Evolutionary conservation across 1,139 yeast genomes (phyloP).

Genomic region (Kurtzmaniella natalensis): DNA sequence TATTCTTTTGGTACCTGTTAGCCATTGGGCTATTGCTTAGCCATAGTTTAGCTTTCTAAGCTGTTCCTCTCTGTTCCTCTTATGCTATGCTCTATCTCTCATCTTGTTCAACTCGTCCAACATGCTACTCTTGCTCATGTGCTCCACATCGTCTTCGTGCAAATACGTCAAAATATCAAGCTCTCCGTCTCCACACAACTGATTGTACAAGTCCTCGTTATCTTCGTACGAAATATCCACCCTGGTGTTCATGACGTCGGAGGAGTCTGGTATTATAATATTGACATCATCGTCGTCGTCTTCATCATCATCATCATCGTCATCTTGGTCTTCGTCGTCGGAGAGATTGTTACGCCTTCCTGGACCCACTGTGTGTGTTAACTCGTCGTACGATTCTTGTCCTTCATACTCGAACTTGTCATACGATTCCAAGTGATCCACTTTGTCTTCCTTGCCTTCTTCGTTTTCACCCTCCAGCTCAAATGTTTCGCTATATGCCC

Average conservation of each 20-base stretch:
- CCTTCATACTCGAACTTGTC: too few relatives aligned
- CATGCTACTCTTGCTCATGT: background rate
- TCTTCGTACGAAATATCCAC: conserved; percentile 11
- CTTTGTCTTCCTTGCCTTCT: conserved; percentile 18
- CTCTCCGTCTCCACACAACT: background rate
- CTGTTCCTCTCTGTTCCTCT: too few relatives aligned
- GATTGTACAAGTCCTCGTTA: conserved; percentile 6
- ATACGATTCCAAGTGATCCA: too few relatives aligned
- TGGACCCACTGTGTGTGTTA: too few relatives aligned
- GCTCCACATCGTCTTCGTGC: background rate
- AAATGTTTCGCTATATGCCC: conserved; percentile 22
- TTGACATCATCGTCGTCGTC: conserved; percentile 10
- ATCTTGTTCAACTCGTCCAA: background rate
- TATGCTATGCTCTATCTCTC: too few relatives aligned
- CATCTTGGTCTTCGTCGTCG: conserved; percentile 16
- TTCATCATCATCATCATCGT: conserved; percentile 12
- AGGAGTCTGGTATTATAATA: conserved; percentile 2
- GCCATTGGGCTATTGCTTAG: too few relatives aligned
- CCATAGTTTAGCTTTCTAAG: too few relatives aligned
- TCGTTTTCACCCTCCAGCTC: conserved; percentile 13
- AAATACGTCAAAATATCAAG: conserved; percentile 1
- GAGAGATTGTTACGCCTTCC: too few relatives aligned
- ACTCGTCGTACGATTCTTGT: too few relatives aligned
- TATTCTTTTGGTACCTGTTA: too few relatives aligned
- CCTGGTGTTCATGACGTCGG: conserved; percentile 7